Percentiles rank a stretch among this genome's conserved stretches.
Evolutionary conservation across 768 basidiomycete genomes (phyloP).

Genomic region (Xerocomus brunneocitrinus): DNA sequence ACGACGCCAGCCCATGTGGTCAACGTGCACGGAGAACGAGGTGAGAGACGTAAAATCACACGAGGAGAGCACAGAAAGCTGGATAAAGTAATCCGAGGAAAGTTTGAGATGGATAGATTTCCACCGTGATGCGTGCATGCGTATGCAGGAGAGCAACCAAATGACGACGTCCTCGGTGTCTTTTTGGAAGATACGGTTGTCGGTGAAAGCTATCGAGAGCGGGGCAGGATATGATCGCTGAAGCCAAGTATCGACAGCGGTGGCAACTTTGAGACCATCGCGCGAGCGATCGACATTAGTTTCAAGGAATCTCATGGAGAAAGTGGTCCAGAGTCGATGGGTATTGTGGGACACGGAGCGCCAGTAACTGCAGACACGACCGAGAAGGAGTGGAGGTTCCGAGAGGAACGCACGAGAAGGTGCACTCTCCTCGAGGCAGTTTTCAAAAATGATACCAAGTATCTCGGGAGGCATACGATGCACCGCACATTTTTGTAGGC

Average conservation of each 20-base stretch:
- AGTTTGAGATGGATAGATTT: conserved; percentile 24
- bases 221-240: conserved; percentile 16
- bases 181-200: conserved; percentile 23
- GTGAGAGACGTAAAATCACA: conserved; percentile 20
- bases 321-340: conserved; percentile 24
- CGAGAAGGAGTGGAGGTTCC: conserved; percentile 23
- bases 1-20: conserved; percentile 28
- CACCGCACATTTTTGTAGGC: not conserved
- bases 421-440: conserved; percentile 8
- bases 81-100: conserved; percentile 25
- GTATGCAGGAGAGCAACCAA: conserved; percentile 18
- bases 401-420: conserved; percentile 1
- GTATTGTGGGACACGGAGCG: conserved; percentile 13
- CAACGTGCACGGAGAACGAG: conserved; percentile 21
- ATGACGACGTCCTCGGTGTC: conserved; percentile 20
- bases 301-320: conserved; percentile 23
- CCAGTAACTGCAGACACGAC: conserved; percentile 25
- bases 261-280: conserved; percentile 13
- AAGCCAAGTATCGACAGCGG: conserved; percentile 22
- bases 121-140: conserved; percentile 19
- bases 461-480: conserved; percentile 34
- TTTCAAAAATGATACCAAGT: conserved; percentile 30
- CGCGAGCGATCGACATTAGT: conserved; percentile 17
- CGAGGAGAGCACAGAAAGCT: conserved; percentile 14
- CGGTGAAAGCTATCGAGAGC: conserved; percentile 24